Evolutionary conservation across 768 basidiomycete species (phyloP).

Genomic region (Lyophyllum semitale): DNA sequence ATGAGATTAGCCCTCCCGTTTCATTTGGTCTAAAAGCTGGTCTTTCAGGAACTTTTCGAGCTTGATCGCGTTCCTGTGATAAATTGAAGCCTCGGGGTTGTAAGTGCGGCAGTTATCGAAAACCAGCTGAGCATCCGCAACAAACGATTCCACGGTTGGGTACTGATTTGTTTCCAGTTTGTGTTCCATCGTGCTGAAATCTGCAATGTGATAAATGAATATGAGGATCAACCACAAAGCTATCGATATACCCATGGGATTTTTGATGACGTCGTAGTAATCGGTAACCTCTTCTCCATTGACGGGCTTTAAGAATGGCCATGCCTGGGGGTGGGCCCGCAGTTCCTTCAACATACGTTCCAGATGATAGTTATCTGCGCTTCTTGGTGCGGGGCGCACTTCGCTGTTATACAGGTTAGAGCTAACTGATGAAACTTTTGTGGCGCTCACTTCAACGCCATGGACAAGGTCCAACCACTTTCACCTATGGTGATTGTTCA

Average conservation of each 20-base stretch:
- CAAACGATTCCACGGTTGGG: constrained; percentile 67
- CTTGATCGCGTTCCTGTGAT: constrained; percentile 82
- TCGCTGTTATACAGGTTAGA: constrained; percentile 23
- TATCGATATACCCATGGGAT: constrained; percentile 83
- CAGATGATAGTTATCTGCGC: constrained; percentile 67
- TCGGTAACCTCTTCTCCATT: constrained; percentile 78
- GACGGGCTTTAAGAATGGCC: constrained; percentile 89
- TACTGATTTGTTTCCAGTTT: constrained; percentile 93
- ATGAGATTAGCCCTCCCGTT: constrained; percentile 22
- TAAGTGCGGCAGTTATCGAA: constrained; percentile 89
- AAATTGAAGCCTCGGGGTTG: constrained; percentile 80
- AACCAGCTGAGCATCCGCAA: constrained; percentile 79
- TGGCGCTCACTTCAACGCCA: constrained; percentile 66
- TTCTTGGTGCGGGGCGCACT: constrained; percentile 37
- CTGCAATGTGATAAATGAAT: constrained; percentile 38
- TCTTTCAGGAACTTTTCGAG: constrained; percentile 79
- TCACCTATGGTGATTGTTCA: constrained; percentile 55
- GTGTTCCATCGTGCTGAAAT: constrained; percentile 84
- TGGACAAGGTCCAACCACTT: constrained; percentile 89
- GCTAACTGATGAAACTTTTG: neutral
- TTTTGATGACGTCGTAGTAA: constrained; percentile 86
- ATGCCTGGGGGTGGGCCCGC: constrained; percentile 74
- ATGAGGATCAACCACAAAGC: constrained; percentile 1
- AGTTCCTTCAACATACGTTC: constrained; percentile 78
- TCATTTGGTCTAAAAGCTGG: constrained; percentile 37